These are phyloP conservation scores for Sequoia sempervirens DNA, from an alignment of 75 land plant species.

Conservation along the genomic window DNA sequence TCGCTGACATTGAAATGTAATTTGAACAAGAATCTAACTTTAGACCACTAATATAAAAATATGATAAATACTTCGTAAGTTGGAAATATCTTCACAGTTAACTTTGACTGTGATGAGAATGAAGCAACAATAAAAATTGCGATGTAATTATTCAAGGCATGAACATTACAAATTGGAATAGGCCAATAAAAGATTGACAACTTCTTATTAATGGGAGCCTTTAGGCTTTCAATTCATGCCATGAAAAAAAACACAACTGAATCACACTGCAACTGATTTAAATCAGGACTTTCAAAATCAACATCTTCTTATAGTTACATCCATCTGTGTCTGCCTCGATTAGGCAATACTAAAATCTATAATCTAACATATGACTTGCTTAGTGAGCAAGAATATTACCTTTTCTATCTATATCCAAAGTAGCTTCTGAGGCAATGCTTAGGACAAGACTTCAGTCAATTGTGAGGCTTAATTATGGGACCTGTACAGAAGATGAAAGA, in stretches of 20 bases:
- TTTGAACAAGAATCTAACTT: background rate
- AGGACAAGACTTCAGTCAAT: background rate
- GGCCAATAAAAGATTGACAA: background rate
- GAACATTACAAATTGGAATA: background rate
- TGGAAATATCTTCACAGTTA: background rate
- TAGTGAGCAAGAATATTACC: background rate
- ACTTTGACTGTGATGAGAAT: background rate
- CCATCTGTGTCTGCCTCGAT: background rate
- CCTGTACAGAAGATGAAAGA: background rate
- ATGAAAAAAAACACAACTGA: background rate
- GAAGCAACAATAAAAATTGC: background rate
- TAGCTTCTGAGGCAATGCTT: background rate
- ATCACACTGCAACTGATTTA: background rate
- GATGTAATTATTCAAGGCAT: background rate
- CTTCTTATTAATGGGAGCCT: background rate
- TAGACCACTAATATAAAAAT: background rate
- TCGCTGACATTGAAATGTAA: background rate
- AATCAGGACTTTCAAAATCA: background rate
- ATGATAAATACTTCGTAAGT: background rate
- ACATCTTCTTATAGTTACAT: background rate
- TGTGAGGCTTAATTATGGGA: background rate
- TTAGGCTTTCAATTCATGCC: background rate
- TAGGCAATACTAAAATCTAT: background rate
- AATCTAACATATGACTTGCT: background rate
- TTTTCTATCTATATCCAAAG: background rate